Percentiles rank a stretch among this genome's conserved stretches.
phyloP scores from a whole-genome alignment of 108 stramenopile genomes.

The Cyclotella atomus region DNA sequence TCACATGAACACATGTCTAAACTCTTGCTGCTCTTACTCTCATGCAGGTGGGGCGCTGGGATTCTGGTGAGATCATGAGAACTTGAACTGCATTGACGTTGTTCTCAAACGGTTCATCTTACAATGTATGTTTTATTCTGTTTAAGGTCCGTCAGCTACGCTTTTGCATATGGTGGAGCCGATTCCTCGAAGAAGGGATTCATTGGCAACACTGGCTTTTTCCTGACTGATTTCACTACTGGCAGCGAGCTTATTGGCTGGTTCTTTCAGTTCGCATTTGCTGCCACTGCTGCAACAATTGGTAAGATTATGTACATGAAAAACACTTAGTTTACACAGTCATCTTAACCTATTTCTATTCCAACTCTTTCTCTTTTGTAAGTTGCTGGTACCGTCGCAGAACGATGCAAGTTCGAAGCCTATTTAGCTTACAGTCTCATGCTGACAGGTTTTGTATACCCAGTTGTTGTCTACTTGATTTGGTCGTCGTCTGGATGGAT shows the following conservation, averaged over 20 bases:
- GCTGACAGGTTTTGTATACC: conserved; percentile 88
- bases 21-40: too few relatives aligned
- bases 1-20: too few relatives aligned
- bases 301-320: background rate
- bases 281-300: conserved; percentile 75
- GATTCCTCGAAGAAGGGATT: conserved; percentile 26
- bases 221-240: conserved; percentile 10
- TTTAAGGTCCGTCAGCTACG: conserved; percentile 59
- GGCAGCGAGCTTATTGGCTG: conserved; percentile 59
- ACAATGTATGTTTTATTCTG: background rate
- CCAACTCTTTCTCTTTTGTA: background rate
- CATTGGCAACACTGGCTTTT: conserved; percentile 44
- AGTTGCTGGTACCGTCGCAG: conserved; percentile 70
- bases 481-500: conserved; percentile 83
- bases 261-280: conserved; percentile 84
- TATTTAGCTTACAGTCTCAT: conserved; percentile 80
- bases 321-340: background rate
- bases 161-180: conserved; percentile 54
- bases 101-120: too few relatives aligned
- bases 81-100: too few relatives aligned
- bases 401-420: conserved; percentile 76
- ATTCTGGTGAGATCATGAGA: conserved; percentile 9
- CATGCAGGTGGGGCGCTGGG: conserved; percentile 60
- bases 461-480: conserved; percentile 80
- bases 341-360: background rate